Evolutionary conservation across 495 filamentous ascomycete species (phyloP).

Genomic region (Lentithecium fluviatile): DNA sequence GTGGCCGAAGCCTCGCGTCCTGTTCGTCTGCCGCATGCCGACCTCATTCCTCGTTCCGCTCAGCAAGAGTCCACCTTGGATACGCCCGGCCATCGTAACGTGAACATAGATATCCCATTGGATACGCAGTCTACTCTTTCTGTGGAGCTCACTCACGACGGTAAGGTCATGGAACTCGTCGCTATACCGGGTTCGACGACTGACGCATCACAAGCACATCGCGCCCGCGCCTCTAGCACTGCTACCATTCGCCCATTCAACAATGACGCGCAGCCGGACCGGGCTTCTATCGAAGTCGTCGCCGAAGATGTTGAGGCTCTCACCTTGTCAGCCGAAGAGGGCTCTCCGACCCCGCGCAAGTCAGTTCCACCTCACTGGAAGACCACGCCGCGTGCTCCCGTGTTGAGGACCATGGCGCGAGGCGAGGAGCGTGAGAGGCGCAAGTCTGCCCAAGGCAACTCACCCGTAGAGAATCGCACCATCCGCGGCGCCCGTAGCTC

Average conservation of each 20-base stretch:
- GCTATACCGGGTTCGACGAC: slow-evolving; percentile 5
- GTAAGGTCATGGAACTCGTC: slow-evolving; percentile 35
- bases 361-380: slow-evolving; percentile 14
- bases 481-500: slow-evolving; percentile 16
- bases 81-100: neutral
- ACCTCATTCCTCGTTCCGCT: slow-evolving; percentile 18
- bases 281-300: neutral
- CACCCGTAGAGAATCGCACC: neutral
- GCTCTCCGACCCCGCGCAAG: slow-evolving; percentile 18
- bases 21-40: neutral
- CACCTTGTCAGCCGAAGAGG: neutral
- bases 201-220: slow-evolving; percentile 8
- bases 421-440: slow-evolving; percentile 22
- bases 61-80: neutral
- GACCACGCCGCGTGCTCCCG: slow-evolving; percentile 8
- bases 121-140: slow-evolving; percentile 16
- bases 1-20: neutral
- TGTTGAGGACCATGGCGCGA: slow-evolving; percentile 18
- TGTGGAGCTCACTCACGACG: slow-evolving; percentile 28
- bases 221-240: slow-evolving; percentile 8
- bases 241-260: slow-evolving; percentile 1
- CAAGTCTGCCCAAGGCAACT: slow-evolving; percentile 11
- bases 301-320: neutral
- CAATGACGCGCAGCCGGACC: neutral
- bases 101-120: slow-evolving; percentile 22